Conservation (phyloP, 768 basidiomycete species). For the Mycena venus region DNA sequence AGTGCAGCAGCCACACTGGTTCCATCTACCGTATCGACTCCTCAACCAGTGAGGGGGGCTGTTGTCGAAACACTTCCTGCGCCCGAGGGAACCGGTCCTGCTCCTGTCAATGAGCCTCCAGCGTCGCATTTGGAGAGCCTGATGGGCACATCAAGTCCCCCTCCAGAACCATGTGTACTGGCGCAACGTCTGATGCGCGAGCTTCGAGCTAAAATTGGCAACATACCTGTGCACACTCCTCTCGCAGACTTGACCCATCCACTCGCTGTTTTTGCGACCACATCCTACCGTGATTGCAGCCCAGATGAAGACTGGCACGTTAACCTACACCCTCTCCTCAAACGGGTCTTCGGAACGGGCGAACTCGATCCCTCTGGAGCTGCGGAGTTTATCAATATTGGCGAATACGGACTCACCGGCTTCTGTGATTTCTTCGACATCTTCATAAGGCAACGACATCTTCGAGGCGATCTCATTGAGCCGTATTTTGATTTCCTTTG, state of each 20-base stretch:
- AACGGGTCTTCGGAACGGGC: neutral
- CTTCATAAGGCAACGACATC: neutral
- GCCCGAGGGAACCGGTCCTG: neutral
- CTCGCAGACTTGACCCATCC: neutral
- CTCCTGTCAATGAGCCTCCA: neutral
- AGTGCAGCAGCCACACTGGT: neutral
- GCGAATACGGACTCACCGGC: neutral
- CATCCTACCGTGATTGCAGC: neutral
- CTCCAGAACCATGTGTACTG: neutral
- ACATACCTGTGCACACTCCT: neutral
- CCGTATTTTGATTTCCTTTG: neutral
- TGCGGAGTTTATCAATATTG: neutral
- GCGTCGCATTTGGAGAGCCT: neutral
- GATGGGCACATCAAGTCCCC: neutral
- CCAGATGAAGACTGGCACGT: neutral
- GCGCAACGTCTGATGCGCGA: neutral
- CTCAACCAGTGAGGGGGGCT: neutral
- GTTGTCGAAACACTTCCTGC: neutral
- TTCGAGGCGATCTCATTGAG: neutral
- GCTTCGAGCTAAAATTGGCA: neutral
- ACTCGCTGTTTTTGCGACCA: neutral
- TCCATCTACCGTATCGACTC: neutral
- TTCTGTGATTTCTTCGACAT: neutral
- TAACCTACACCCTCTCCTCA: neutral
- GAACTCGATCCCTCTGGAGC: neutral